Conservation (phyloP, 768 basidiomycete species). For the Amanita exitialis region DNA sequence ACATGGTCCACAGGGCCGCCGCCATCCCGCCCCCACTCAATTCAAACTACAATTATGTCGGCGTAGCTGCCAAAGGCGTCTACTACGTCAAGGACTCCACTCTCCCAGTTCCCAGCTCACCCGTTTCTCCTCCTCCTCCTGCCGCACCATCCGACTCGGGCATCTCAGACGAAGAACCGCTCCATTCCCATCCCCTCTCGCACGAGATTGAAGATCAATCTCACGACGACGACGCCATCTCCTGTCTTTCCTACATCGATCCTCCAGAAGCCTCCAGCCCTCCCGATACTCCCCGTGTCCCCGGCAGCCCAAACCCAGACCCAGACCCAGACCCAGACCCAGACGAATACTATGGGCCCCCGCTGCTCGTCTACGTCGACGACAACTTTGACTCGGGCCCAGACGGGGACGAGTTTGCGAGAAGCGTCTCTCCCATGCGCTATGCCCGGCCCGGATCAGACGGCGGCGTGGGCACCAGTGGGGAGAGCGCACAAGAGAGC, state of each 20-base stretch:
- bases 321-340: neutral
- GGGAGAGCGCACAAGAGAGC: neutral
- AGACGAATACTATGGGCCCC: neutral
- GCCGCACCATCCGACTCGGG: neutral
- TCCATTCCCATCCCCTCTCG: slow-evolving; percentile 1
- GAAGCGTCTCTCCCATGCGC: slow-evolving; percentile 15
- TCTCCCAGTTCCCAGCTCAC: neutral
- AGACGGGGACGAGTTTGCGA: neutral
- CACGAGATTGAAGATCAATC: neutral
- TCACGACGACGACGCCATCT: slow-evolving; percentile 3
- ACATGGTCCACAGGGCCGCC: neutral
- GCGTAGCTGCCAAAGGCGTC: neutral
- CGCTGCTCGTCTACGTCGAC: slow-evolving; percentile 6
- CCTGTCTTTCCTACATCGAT: slow-evolving; percentile 6
- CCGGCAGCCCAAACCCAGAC: neutral
- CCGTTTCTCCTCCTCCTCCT: neutral
- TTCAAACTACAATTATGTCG: slow-evolving; percentile 1
- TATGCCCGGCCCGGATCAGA: slow-evolving; percentile 14
- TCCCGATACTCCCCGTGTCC: neutral
- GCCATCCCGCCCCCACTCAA: neutral
- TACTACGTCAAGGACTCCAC: neutral
- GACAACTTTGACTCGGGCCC: slow-evolving; percentile 5
- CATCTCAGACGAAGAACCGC: neutral
- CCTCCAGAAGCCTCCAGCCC: neutral
- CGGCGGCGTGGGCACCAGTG: neutral